A percentile compares a stretch with the other conserved stretches of the same genome.
These are phyloP conservation scores for Lasiodiplodia gonubiensis DNA, from an alignment of 2,329 filamentous ascomycete species.

Conservation along the genomic window DNA sequence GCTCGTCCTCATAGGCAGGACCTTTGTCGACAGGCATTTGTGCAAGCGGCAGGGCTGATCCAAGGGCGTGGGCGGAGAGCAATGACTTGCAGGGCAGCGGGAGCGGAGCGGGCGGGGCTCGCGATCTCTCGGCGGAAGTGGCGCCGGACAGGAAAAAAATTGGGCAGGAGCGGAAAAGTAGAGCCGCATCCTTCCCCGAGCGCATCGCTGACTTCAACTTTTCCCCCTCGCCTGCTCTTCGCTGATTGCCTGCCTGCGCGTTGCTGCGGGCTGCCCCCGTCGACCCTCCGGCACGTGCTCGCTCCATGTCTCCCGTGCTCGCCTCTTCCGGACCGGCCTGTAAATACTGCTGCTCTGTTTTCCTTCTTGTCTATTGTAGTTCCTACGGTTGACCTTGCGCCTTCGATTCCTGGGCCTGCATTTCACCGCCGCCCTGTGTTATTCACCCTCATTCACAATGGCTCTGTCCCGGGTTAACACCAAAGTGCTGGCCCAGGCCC, in stretches of 20 bases:
- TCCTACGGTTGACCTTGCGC: background rate
- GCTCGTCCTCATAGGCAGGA: constrained; percentile 74
- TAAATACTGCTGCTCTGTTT: constrained; percentile 20
- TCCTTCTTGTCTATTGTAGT: constrained; percentile 25
- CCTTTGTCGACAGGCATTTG: background rate
- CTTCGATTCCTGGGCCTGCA: background rate
- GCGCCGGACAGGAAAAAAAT: constrained; percentile 11
- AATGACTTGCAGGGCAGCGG: constrained; percentile 5
- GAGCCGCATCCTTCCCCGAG: constrained; percentile 22
- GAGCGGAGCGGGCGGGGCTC: background rate
- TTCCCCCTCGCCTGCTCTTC: background rate
- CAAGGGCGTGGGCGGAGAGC: background rate
- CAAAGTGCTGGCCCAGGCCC: constrained; percentile 14
- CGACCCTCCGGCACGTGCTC: background rate
- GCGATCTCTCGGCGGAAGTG: constrained; percentile 13
- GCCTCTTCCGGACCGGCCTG: constrained; percentile 6
- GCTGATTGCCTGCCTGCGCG: no score
- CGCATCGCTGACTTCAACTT: background rate
- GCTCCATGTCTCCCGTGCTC: constrained; percentile 19
- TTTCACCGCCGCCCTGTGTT: background rate
- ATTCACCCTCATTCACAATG: constrained; percentile 7
- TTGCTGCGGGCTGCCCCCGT: background rate
- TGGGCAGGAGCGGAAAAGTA: background rate
- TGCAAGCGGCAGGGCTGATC: constrained; percentile 8
- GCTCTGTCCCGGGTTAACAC: constrained; percentile 21